Evolutionary conservation across 331 rosid species (phyloP), one percentile per base, ranked within the genome.

Genomic region (Prunus yedoensis): DNA sequence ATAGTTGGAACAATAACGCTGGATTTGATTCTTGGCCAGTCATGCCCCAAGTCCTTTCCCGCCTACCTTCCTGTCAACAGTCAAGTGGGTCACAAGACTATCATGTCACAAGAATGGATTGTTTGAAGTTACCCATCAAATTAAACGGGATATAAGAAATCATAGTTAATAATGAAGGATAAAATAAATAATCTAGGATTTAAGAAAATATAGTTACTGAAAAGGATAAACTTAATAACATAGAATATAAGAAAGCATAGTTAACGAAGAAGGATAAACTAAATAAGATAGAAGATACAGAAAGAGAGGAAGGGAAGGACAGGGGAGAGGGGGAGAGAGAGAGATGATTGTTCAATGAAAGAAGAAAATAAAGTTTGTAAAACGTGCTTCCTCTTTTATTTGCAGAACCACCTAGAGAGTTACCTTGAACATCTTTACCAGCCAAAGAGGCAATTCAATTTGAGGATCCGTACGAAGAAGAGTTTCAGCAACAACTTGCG

Each of bases 401-500:
- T 41, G 23, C 47, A 78, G 38, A 43, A 11, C 43, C 70, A 21
- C 23, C 49, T 16, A 47, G 45, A 80, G 60, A 77, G 82, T 83
- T 87, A 94, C 99, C 99, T 90, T 94, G 81, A 94, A 94, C 82
- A 92, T 79, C 18, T 85, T 93, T 81, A 94, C 91, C 47, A 94
- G 87, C 99, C 99, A 94, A 70, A 89, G 90, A 70, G 97, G 99
- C 89, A 94, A 78, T 77, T 92, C 97, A 32, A 94, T 89, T 78
- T 86, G 90, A 79, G 96, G 83, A 88, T 90, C 99, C 8, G 88
- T 72, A 3, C 84, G 91, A 59, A 94, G 96, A 85, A 94, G 96
- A 66, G 96, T 86, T 84, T 91, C 97, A 2, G 96, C 99, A 81
- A 89, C 96, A 85, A 89, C 46, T 65, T 90, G 69, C 0, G 99